A percentile compares a stretch with the other conserved stretches of the same genome.
Evolutionary conservation across 2,329 filamentous ascomycete species (phyloP).

Genomic region (Camillea tinctor): DNA sequence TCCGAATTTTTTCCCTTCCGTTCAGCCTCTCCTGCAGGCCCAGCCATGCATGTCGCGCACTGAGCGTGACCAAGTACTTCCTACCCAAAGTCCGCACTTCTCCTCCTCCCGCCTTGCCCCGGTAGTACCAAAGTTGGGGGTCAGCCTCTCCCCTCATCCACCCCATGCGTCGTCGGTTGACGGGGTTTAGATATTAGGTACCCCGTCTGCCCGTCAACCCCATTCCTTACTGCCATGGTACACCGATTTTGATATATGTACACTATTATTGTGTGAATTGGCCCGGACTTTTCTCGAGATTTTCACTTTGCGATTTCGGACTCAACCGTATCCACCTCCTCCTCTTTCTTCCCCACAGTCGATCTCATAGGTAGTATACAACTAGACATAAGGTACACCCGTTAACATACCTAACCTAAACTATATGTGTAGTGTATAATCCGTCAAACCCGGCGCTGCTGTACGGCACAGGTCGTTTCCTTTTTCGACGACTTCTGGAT

Average conservation of each 20-base stretch:
- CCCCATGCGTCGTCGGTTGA: neutral
- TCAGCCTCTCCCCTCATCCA: neutral
- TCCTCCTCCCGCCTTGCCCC: neutral
- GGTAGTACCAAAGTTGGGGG: neutral
- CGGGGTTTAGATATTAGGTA: neutral
- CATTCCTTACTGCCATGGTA: too few relatives aligned
- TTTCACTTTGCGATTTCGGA: neutral
- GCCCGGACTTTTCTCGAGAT: neutral
- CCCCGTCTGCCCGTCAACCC: too few relatives aligned
- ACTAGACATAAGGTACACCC: too few relatives aligned
- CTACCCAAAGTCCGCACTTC: neutral
- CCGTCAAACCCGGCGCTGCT: neutral
- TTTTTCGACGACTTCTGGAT: neutral
- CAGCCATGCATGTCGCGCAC: neutral
- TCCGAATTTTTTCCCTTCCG: neutral
- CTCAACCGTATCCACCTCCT: neutral
- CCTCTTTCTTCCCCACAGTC: neutral
- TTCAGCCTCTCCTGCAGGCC: neutral
- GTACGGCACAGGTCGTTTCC: neutral
- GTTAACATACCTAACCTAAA: too few relatives aligned
- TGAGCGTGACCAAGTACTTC: neutral
- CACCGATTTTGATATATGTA: too few relatives aligned
- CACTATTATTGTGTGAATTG: neutral
- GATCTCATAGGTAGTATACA: too few relatives aligned
- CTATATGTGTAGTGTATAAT: neutral